Conservation (phyloP, 257 asterid species). For the Solanum chmielewskii region DNA sequence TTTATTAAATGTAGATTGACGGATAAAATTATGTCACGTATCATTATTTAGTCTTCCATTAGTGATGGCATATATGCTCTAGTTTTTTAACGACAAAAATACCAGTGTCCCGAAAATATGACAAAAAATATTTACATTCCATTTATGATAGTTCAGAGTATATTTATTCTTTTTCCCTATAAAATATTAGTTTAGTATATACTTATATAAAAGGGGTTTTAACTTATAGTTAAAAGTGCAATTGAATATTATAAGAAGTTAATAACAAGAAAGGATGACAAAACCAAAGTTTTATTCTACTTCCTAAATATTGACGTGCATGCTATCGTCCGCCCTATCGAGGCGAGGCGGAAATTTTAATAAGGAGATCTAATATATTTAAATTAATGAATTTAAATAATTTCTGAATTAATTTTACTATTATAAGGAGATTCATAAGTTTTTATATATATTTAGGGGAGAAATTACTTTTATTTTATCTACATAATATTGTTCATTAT, state of each 20-base stretch:
- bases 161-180: too few species aligned
- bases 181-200: too few species aligned
- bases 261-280: not conserved
- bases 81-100: too few species aligned
- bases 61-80: too few species aligned
- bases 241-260: not conserved
- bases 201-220: too few species aligned
- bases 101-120: too few species aligned
- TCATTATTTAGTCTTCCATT: too few species aligned
- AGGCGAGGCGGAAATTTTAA: not conserved
- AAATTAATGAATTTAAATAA: not conserved
- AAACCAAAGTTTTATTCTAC: not conserved
- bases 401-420: not conserved
- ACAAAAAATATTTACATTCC: accelerated
- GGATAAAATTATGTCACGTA: too few species aligned
- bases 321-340: not conserved
- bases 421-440: not conserved
- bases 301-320: not conserved
- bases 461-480: not conserved
- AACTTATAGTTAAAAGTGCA: not conserved
- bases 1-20: too few species aligned
- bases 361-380: not conserved
- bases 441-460: not conserved
- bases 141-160: too few species aligned
- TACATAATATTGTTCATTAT: not conserved